Evolutionary conservation across 2,329 filamentous ascomycete genomes (phyloP).

Genomic region (Ramularia endophylla): DNA sequence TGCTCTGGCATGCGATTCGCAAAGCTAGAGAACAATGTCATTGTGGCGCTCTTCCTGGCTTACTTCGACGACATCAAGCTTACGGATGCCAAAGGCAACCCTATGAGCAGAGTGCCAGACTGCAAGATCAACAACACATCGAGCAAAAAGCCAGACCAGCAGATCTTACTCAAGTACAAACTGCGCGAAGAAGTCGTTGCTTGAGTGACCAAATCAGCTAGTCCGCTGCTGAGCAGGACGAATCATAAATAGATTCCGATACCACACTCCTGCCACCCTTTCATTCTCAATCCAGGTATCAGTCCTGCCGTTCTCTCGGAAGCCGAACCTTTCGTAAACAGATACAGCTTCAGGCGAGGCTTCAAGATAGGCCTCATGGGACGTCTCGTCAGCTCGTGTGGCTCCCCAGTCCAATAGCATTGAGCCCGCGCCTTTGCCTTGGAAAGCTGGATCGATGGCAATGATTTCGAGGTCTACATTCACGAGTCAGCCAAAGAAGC

Average conservation of each 20-base stretch:
- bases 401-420: constrained; percentile 35
- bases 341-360: constrained; percentile 30
- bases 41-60: constrained; percentile 45
- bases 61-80: constrained; percentile 47
- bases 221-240: constrained; percentile 8
- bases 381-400: constrained; percentile 33
- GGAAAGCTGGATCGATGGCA: constrained; percentile 33
- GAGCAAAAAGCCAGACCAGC: constrained; percentile 36
- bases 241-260: constrained; percentile 26
- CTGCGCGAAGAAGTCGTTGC: constrained; percentile 14
- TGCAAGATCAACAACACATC: constrained; percentile 35
- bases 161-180: constrained; percentile 37
- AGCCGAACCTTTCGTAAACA: constrained; percentile 36
- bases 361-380: constrained; percentile 34
- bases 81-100: constrained; percentile 36
- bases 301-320: constrained; percentile 17
- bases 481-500: not conserved
- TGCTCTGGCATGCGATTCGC: constrained; percentile 44
- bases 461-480: constrained; percentile 28
- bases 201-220: too few relatives aligned
- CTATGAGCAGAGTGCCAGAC: constrained; percentile 25
- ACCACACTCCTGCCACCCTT: constrained; percentile 16
- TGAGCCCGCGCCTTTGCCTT: constrained; percentile 34
- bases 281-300: constrained; percentile 25
- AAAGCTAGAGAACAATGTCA: constrained; percentile 48